Evolutionary conservation across 1,139 yeast genomes (phyloP).

Genomic region (Candida buenavistaensis): DNA sequence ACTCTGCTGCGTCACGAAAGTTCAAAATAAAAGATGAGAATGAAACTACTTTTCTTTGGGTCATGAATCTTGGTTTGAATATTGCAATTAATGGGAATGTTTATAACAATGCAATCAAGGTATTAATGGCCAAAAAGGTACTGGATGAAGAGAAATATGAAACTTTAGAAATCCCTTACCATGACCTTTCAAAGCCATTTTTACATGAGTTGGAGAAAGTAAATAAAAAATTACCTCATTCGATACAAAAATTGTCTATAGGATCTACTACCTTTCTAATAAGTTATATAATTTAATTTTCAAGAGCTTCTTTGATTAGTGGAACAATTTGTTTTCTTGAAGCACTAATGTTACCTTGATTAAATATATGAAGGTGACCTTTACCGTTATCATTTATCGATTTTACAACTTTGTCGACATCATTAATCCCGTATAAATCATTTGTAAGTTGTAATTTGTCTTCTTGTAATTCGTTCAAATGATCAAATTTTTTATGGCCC

Average conservation of each 20-base stretch:
- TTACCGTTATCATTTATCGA: slow-evolving; percentile 12
- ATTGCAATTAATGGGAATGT: slow-evolving; percentile 19
- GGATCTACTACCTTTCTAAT: slow-evolving; percentile 11
- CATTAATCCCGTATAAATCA: slow-evolving; percentile 17
- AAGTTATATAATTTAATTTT: slow-evolving; percentile 15
- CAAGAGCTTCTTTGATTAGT: slow-evolving; percentile 36
- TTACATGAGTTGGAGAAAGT: slow-evolving; percentile 20
- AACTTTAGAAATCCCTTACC: slow-evolving; percentile 26
- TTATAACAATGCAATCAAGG: slow-evolving; percentile 37
- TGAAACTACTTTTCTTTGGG: slow-evolving; percentile 67
- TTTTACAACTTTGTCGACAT: slow-evolving; percentile 15
- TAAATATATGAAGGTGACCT: slow-evolving; percentile 30
- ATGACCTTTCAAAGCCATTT: slow-evolving; percentile 25
- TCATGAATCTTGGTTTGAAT: slow-evolving; percentile 51
- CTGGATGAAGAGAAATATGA: slow-evolving; percentile 36
- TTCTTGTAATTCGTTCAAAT: slow-evolving; percentile 25
- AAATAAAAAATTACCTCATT: slow-evolving; percentile 19
- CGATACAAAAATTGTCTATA: slow-evolving; percentile 10
- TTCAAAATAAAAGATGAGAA: slow-evolving; percentile 61
- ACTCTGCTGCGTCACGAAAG: slow-evolving; percentile 46
- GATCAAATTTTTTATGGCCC: slow-evolving; percentile 18
- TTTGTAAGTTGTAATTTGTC: slow-evolving; percentile 31
- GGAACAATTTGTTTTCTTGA: slow-evolving; percentile 92
- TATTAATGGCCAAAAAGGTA: slow-evolving; percentile 25
- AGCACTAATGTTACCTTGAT: slow-evolving; percentile 59